Conservation (phyloP, 192 early-diverging fungal genomes). For the Linderina pennispora region DNA sequence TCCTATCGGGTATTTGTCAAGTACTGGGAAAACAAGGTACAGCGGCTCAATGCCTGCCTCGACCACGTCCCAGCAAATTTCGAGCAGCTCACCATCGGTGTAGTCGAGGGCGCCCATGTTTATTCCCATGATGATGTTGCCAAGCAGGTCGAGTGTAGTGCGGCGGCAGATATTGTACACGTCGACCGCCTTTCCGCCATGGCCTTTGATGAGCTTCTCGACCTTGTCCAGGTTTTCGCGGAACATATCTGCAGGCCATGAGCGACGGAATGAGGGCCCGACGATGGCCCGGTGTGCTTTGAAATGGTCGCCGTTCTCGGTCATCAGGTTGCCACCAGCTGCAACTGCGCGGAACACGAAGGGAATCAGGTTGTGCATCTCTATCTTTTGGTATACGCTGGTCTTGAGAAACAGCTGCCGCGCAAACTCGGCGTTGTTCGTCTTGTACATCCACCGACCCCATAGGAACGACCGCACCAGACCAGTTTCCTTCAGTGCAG, state of each 20-base stretch:
- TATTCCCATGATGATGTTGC: slow-evolving; percentile 40
- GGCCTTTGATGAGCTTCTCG: slow-evolving; percentile 13
- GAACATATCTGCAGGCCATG: slow-evolving; percentile 38
- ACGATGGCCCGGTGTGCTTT: slow-evolving; percentile 40
- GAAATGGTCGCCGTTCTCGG: slow-evolving; percentile 39
- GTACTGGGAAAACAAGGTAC: slow-evolving; percentile 42
- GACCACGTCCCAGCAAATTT: slow-evolving; percentile 42
- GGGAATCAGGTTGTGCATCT: slow-evolving; percentile 42
- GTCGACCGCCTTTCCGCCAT: slow-evolving; percentile 5
- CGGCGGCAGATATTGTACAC: slow-evolving; percentile 30
- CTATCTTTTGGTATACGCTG: slow-evolving; percentile 32
- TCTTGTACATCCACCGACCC: slow-evolving; percentile 48
- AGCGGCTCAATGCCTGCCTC: slow-evolving; percentile 39
- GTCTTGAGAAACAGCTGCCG: slow-evolving; percentile 42
- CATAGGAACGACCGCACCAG: slow-evolving; percentile 36
- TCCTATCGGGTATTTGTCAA: slow-evolving; percentile 41
- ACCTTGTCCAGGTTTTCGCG: slow-evolving; percentile 22
- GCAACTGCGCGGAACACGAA: slow-evolving; percentile 34
- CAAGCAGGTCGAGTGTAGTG: slow-evolving; percentile 36
- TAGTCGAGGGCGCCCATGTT: slow-evolving; percentile 43
- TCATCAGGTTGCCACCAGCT: slow-evolving; percentile 42
- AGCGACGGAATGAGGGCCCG: slow-evolving; percentile 36
- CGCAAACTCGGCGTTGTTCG: slow-evolving; percentile 41
- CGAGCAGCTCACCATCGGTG: slow-evolving; percentile 30
- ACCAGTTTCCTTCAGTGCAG: slow-evolving; percentile 20